Base-by-base conservation (phyloP, 768 basidiomycete species). In the Naganishia vaughanmartiniae region DNA sequence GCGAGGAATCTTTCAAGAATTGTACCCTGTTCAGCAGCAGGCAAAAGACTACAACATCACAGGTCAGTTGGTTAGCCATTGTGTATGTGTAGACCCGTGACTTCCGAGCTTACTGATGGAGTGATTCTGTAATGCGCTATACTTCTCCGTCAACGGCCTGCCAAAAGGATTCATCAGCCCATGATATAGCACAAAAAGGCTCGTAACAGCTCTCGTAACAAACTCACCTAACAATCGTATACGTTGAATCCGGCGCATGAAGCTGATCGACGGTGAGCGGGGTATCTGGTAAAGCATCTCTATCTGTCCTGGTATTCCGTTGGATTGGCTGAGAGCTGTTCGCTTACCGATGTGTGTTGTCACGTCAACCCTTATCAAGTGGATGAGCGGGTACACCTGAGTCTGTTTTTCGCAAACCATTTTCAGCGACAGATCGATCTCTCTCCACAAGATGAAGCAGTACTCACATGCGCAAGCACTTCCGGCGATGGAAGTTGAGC, bases 81-180 rank as follows among this genome's bases (percentile, higher is more conserved):
- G 28, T 42, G 65, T 31, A 34, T 46, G n/a, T 24, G 14, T 10
- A 2, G 39, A 45, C 15, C 36, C 17, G n/a, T 42, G 21, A 15
- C 7, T 1, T 48, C 0, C 21, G 15, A 19, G 19, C 36, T 45
- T 36, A 81, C 79, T 76, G 70, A 92, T 83, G 6, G 92, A 88
- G 78, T 89, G 87, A 82, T 96, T 97, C 30, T 89, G 90, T 58
- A 93, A 82, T 12, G 84, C 84, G 34, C 86, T 83, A 80, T 96
- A 96, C 82, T 93, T 95, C 70, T 93, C 90, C 56, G 89, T 87
- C 36, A 97, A 84, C 0, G 94, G 94, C 45, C 88, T 89, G 67
- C 10, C 30, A 42, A 69, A 11, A 26, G 19, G 17, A 9, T 34
- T 48, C 28, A 26, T 28, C 39, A 10, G 26, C 31, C 30, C 30